phyloP scores from a whole-genome alignment of 1,284 basidiomycete genomes.

The Ceratobasidium sp. region DNA sequence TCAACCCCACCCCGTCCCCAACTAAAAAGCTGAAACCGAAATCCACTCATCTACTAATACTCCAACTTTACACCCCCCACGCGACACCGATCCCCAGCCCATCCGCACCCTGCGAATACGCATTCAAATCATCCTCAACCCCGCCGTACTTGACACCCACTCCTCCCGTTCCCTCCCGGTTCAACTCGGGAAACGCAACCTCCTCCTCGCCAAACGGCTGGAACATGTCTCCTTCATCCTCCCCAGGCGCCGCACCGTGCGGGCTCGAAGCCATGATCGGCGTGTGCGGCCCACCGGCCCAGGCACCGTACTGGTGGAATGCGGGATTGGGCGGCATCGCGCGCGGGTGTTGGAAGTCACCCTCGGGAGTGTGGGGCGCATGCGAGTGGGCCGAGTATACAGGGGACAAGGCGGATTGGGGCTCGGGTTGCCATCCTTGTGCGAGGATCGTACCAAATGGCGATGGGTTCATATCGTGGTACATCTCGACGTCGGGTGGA shows the following conservation, averaged over 20 bases:
- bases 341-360: slow-evolving; percentile 17
- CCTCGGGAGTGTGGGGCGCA: slow-evolving; percentile 40
- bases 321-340: not conserved
- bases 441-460: slow-evolving; percentile 42
- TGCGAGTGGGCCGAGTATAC: slow-evolving; percentile 16
- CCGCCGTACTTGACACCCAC: slow-evolving; percentile 11
- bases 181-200: slow-evolving; percentile 35
- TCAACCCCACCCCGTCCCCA: not conserved
- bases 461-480: slow-evolving; percentile 29
- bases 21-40: slow-evolving; percentile 16
- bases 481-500: slow-evolving; percentile 38
- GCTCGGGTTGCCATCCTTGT: slow-evolving; percentile 11
- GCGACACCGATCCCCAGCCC: slow-evolving; percentile 21
- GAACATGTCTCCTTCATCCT: slow-evolving; percentile 38
- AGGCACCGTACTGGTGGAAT: slow-evolving; percentile 18
- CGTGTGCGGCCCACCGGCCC: slow-evolving; percentile 21
- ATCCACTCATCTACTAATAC: slow-evolving; percentile 29
- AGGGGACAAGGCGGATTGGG: slow-evolving; percentile 19
- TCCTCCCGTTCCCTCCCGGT: slow-evolving; percentile 8
- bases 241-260: slow-evolving; percentile 15
- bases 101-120: slow-evolving; percentile 40
- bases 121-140: slow-evolving; percentile 23
- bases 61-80: slow-evolving; percentile 4
- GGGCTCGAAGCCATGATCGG: slow-evolving; percentile 38
- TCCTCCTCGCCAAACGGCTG: slow-evolving; percentile 43